These are phyloP conservation scores for Phytophthora ramorum DNA, from an alignment of 352 stramenopile species.

Conservation along the genomic window DNA sequence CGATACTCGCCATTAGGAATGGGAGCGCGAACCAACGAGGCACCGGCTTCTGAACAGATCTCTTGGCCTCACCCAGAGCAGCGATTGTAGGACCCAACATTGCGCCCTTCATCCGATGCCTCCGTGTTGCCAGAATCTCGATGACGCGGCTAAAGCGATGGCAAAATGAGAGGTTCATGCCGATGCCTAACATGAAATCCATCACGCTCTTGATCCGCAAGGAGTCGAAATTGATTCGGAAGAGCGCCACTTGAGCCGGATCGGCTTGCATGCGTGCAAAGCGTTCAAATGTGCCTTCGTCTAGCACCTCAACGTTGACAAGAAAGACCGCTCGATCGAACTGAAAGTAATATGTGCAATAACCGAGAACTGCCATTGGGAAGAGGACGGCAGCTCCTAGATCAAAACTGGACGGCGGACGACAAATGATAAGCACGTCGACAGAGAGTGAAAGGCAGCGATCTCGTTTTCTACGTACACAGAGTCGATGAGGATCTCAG, in stretches of 20 bases:
- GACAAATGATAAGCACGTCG: too few relatives aligned
- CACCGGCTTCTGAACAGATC: constrained; percentile 16
- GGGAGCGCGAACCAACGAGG: constrained; percentile 15
- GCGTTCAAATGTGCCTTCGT: too few relatives aligned
- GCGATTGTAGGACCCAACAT: constrained; percentile 7
- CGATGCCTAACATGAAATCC: constrained; percentile 11
- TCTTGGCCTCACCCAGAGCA: not conserved
- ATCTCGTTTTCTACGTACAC: constrained; percentile 12
- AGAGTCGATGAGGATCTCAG: constrained; percentile 37
- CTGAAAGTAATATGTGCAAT: too few relatives aligned
- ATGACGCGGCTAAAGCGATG: constrained; percentile 38
- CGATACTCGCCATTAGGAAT: constrained; percentile 10
- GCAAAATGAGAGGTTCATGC: constrained; percentile 45
- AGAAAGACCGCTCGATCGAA: too few relatives aligned
- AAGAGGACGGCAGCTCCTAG: constrained; percentile 38
- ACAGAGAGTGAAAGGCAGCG: not conserved
- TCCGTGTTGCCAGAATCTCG: constrained; percentile 15
- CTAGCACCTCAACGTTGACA: too few relatives aligned
- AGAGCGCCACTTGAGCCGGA: too few relatives aligned
- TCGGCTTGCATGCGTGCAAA: too few relatives aligned
- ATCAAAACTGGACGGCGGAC: constrained; percentile 33
- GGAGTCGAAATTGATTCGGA: too few relatives aligned
- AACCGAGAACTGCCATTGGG: constrained; percentile 8
- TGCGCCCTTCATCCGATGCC: not conserved
- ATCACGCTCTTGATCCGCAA: too few relatives aligned